These are phyloP conservation scores for Theileria luwenshuni DNA, from an alignment of 169 alveolate genomes.

Conservation along the genomic window DNA sequence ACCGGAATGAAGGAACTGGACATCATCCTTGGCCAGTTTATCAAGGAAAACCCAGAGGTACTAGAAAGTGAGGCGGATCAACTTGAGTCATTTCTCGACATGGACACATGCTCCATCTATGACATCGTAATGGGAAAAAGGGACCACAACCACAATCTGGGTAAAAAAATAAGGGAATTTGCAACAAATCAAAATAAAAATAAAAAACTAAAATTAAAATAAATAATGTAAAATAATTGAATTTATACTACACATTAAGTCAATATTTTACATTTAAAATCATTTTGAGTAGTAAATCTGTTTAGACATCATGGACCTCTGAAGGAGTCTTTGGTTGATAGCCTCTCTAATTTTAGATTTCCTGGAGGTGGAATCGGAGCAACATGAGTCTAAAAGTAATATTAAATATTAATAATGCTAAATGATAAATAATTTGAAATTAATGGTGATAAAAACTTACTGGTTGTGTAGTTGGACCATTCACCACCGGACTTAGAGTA, in stretches of 20 bases:
- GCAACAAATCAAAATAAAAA: not conserved
- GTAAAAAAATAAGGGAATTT: not conserved
- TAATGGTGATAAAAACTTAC: not conserved
- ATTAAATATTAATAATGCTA: too few relatives aligned
- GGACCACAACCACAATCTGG: not conserved
- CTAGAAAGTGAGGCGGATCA: not conserved
- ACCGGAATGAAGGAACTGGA: slow-evolving; percentile 72
- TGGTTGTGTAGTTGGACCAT: slow-evolving; percentile 85
- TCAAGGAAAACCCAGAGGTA: slow-evolving; percentile 2
- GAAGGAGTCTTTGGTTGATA: slow-evolving; percentile 19
- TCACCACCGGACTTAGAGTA: slow-evolving; percentile 86
- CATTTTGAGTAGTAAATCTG: slow-evolving; percentile 7
- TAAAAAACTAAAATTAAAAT: too few relatives aligned
- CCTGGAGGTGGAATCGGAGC: too few relatives aligned
- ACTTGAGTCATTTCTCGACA: slow-evolving; percentile 13
- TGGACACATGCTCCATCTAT: slow-evolving; percentile 22
- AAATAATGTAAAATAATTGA: not conserved
- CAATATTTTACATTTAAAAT: too few relatives aligned
- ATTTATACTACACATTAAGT: not conserved
- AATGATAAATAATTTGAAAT: slow-evolving; percentile 15
- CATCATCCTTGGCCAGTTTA: slow-evolving; percentile 26
- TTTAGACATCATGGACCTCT: slow-evolving; percentile 19
- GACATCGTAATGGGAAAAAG: slow-evolving; percentile 28
- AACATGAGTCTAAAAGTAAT: too few relatives aligned
- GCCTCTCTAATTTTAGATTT: not conserved